A percentile compares a stretch with the other conserved stretches of the same genome.
phyloP scores from a whole-genome alignment of 176 grass and related monocot genomes.

The Ensete glaucum region DNA sequence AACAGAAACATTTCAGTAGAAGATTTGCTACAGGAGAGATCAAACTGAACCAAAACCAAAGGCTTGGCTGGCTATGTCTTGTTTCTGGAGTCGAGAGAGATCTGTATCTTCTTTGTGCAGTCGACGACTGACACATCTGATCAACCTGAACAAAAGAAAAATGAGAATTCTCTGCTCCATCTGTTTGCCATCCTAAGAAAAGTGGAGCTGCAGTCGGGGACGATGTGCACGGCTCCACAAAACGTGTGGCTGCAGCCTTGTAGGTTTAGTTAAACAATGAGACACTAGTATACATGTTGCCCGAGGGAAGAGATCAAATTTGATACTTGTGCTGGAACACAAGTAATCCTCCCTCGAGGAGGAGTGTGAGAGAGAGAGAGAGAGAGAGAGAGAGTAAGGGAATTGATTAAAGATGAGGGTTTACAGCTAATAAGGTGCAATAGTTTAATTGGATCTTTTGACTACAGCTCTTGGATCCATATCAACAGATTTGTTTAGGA shows the following conservation, averaged over 20 bases:
- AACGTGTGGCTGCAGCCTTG: background rate
- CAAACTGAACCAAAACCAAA: too few relatives aligned
- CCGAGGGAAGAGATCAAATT: constrained; percentile 6
- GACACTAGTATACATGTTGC: background rate
- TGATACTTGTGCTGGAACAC: constrained; percentile 3
- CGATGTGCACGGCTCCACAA: too few relatives aligned
- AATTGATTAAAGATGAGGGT: background rate
- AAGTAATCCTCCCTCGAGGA: background rate
- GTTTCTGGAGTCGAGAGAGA: too few relatives aligned
- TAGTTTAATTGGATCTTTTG: constrained; percentile 1
- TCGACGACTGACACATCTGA: too few relatives aligned
- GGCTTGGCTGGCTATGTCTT: too few relatives aligned
- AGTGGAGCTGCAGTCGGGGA: background rate
- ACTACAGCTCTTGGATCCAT: background rate
- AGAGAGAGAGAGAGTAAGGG: background rate
- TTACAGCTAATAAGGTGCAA: constrained; percentile 8
- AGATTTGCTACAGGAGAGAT: too few relatives aligned
- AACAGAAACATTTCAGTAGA: too few relatives aligned
- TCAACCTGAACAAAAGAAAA: too few relatives aligned
- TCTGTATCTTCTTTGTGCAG: too few relatives aligned
- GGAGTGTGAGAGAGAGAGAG: background rate
- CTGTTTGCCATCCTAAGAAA: background rate
- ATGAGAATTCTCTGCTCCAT: background rate
- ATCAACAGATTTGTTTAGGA: background rate
- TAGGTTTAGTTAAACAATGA: background rate